Evolutionary conservation across 2,329 filamentous ascomycete genomes (phyloP).

Genomic region (Zarea fungicola): DNA sequence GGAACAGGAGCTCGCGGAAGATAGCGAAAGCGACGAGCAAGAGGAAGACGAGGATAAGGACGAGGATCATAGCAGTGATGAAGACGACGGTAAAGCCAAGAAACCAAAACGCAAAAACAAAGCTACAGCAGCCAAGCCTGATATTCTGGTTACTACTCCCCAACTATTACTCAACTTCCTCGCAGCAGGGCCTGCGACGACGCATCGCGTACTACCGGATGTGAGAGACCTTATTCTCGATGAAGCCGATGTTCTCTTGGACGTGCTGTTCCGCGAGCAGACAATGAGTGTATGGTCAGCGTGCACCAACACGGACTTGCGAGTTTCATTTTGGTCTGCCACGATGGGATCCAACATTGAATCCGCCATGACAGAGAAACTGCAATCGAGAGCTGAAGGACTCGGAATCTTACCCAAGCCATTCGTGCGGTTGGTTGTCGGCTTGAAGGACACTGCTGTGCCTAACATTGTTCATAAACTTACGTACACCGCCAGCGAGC

Average conservation of each 20-base stretch:
- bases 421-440: constrained; percentile 84
- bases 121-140: constrained; percentile 25
- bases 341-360: constrained; percentile 96
- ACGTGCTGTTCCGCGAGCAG: constrained; percentile 84
- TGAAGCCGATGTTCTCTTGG: constrained; percentile 91
- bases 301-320: constrained; percentile 64
- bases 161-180: constrained; percentile 72
- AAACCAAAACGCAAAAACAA: constrained; percentile 19
- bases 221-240: constrained; percentile 77
- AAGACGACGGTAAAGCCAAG: constrained; percentile 22
- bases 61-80: constrained; percentile 29
- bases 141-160: constrained; percentile 38
- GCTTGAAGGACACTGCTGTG: constrained; percentile 90
- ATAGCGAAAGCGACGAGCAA: constrained; percentile 33
- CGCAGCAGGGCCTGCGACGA: constrained; percentile 36
- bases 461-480: constrained; percentile 88
- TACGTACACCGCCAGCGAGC: constrained; percentile 85
- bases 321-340: constrained; percentile 85
- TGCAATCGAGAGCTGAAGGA: constrained; percentile 47
- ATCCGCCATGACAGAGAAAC: constrained; percentile 64
- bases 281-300: constrained; percentile 79
- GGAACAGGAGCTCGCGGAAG: constrained; percentile 31
- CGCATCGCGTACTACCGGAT: constrained; percentile 52
- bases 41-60: constrained; percentile 33
- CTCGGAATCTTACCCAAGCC: constrained; percentile 38